Evolutionary conservation across 768 basidiomycete genomes (phyloP).

Genomic region (Mycena metata): DNA sequence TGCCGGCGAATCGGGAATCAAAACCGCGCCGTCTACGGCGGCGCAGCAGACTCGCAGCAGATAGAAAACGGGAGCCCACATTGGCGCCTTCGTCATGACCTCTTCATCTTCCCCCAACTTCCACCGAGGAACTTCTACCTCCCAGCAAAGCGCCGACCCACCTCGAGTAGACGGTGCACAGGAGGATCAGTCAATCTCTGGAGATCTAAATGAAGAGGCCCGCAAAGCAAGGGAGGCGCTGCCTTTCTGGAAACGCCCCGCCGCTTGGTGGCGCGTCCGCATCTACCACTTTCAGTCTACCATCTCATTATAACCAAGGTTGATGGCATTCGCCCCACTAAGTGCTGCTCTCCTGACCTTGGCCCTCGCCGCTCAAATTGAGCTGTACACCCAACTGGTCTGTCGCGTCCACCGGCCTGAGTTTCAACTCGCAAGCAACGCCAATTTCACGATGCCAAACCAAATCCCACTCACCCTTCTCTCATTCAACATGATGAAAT

Average conservation of each 20-base stretch:
- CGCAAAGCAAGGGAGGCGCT: no score
- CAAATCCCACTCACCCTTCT: slow-evolving; percentile 38
- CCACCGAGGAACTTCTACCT: no score
- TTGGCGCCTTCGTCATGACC: no score
- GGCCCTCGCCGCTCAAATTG: slow-evolving; percentile 50
- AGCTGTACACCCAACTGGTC: slow-evolving; percentile 22
- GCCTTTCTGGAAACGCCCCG: slow-evolving; percentile 53
- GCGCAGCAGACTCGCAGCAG: no score
- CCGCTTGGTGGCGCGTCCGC: slow-evolving; percentile 73
- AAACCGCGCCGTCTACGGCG: no score
- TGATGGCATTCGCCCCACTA: slow-evolving; percentile 66
- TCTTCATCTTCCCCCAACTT: no score
- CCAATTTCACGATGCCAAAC: slow-evolving; percentile 51
- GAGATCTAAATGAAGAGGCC: no score
- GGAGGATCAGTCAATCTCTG: no score
- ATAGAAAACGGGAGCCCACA: no score
- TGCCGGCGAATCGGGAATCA: no score
- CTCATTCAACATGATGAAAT: background rate
- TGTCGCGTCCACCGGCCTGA: slow-evolving; percentile 20
- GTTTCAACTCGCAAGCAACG: slow-evolving; percentile 57
- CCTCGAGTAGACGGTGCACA: no score
- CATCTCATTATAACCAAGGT: slow-evolving; percentile 56
- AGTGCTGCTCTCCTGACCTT: slow-evolving; percentile 65
- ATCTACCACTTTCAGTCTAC: slow-evolving; percentile 17
- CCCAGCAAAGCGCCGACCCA: no score